Base-by-base conservation (phyloP, 2,329 filamentous ascomycete species). In the Penicillium sp. region DNA sequence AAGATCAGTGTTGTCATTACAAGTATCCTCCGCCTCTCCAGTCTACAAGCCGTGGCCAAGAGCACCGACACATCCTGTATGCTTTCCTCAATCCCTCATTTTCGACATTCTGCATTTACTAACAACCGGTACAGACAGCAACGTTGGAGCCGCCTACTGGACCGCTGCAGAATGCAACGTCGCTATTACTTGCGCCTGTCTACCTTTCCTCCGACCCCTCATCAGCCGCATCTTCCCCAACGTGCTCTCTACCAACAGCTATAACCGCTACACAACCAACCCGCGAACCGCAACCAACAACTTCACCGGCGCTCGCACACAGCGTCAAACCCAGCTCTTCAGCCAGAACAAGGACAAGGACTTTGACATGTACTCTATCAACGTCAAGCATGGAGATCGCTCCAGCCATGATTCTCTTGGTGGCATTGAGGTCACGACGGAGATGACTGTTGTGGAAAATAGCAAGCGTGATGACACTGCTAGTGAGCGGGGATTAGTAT, bases 61-160 rank as follows among this genome's bases (percentile, higher is more conserved):
- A 61, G 53, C 50, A 39, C 54, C 3, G 66, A 67, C 27, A 65
- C 60, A 8, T 67, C 64, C 9, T 67, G 61, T 64, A 54, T 35
- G 57, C 25, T 8, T 37, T 9, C 27, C 8, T 28, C 27, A 10
- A 9, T 28, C 33, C 9, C 4, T 3, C 7, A 3, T 13, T 5
- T 4, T 8, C 7, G 2, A 20, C 9, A 27, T 12, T 44, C 39
- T 7, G 7, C 27, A 27, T 38, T 52, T 47, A 45, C 46, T 62
- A 47, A 53, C 24, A 20, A 28, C 13, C 6, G 35, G n/a, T 25
- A 32, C 38, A 61, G 58, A 56, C 35, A 52, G 54, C 55, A 68
- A 66, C 38, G 65, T 70, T 15, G 62, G 54, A 28, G 69, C 74
- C 29, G 71, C 75, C 58, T 74, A 73, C 53, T 74, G 71, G 71